These are phyloP conservation scores for Fonsecaea pedrosoi DNA, from an alignment of 2,329 filamentous ascomycete genomes.

Conservation along the genomic window DNA sequence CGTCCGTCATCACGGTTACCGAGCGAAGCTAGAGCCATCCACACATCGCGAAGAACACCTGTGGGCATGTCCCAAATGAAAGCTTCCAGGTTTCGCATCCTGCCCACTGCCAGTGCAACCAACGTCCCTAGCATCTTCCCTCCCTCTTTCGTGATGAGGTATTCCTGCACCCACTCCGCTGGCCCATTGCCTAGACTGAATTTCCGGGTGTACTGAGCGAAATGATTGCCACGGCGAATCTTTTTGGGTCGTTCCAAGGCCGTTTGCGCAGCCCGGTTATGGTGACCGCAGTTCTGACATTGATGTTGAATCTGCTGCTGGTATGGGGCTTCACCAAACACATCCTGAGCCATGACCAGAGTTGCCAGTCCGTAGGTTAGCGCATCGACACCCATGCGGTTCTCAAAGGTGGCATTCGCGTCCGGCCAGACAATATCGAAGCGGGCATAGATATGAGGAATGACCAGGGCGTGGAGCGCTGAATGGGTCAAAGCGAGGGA, in stretches of 20 bases:
- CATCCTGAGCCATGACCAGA: slow-evolving; percentile 73
- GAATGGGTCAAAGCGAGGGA: slow-evolving; percentile 79
- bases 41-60: slow-evolving; percentile 79
- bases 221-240: slow-evolving; percentile 70
- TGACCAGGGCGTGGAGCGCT: slow-evolving; percentile 74
- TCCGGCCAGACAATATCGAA: slow-evolving; percentile 92
- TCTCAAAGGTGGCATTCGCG: slow-evolving; percentile 66
- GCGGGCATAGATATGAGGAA: slow-evolving; percentile 80
- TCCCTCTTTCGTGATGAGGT: slow-evolving; percentile 80
- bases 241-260: slow-evolving; percentile 29
- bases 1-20: slow-evolving; percentile 66
- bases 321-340: slow-evolving; percentile 61
- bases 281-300: slow-evolving; percentile 43
- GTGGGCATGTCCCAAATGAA: slow-evolving; percentile 93
- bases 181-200: slow-evolving; percentile 87
- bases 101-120: slow-evolving; percentile 77
- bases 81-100: slow-evolving; percentile 80
- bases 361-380: slow-evolving; percentile 83
- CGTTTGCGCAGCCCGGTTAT: slow-evolving; percentile 43
- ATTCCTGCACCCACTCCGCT: slow-evolving; percentile 77
- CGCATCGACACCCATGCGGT: slow-evolving; percentile 77
- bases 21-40: slow-evolving; percentile 76
- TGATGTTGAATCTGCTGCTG: slow-evolving; percentile 42
- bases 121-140: slow-evolving; percentile 89
- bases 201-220: slow-evolving; percentile 78